Base-by-base conservation (phyloP, 2,329 filamentous ascomycete species). In the Hymenoscyphus occultus region DNA sequence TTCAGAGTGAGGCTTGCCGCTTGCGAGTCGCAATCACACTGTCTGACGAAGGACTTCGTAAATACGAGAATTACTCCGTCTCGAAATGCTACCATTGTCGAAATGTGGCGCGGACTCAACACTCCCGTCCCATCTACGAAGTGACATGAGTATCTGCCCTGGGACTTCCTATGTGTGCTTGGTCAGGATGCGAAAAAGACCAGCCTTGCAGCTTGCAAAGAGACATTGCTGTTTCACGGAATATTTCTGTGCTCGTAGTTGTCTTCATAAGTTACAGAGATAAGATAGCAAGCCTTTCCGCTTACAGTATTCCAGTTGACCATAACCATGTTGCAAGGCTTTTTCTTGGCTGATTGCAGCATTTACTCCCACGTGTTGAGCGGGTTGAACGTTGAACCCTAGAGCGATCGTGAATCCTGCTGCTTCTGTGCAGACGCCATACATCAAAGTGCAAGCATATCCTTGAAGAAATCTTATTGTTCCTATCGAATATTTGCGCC, bases 21-120 rank as follows among this genome's bases (percentile, higher is more conserved):
- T 22, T 19, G 22, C 45, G 45, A 51, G 12, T 28, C n/a, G 45
- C 45, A 51, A 28, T 51, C 45, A 45, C 16, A 22, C n/a, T 3
- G 22, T 5, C 45, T 51, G 19, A 51, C 45, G 45, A 28, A 51
- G 45, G 14, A 51, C 45, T 22, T 16, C 10, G 22, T 51, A 10
- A 51, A 51, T n/a, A 28, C n/a, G 12, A 22, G 19, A 13, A 16
- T 22, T 22, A 10, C 45, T 51, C 45, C 19, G 45, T 51, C 45
- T 51, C 45, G 45, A 51, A n/a, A 51, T n/a, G n/a, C 45, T 19
- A 51, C 12, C 45, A n/a, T n/a, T 51, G 45, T 51, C 45, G 45
- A 51, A n/a, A 22, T 51, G 45, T 12, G 45, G 45, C 45, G 45
- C 45, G 45, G 45, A 51, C 19, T 51, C 45, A 51, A 51, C 5